Evolutionary conservation across 352 stramenopile species (phyloP), one percentile per base, ranked within the genome.

Genomic region (Globisporangium heterothallicum): DNA sequence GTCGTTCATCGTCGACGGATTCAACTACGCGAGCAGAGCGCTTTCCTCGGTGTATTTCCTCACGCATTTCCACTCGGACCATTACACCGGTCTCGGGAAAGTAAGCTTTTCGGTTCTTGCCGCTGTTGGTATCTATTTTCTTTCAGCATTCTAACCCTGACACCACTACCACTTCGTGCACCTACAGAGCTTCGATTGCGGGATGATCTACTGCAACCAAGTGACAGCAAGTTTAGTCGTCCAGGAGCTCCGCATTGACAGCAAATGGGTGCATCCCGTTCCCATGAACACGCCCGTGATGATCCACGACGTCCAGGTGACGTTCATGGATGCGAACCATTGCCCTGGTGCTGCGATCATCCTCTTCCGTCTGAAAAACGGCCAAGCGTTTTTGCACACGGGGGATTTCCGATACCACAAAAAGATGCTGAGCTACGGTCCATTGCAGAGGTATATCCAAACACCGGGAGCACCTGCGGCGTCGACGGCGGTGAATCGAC

Each of bases 21-120:
- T 96, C 51, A 64, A 74, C n/a, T 91, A 90, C 53, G 80, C 84
- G 3, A 85, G 63, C 40, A 83, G 82, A 36, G 38, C 74, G 32
- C 70, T 91, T 9, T 90, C 76, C 12, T 92, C 65, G 45, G 66
- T 90, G 42, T 98, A 98, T 53, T 98, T 99, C 55, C 76, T 99
- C 35, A 98, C 94, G 18, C 96, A 99, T 70, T 99, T 98, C 63
- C 96, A 99, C 70, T 94, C 82, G 10, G 96, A 99, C 69, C 96
- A 99, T 63, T 98, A 98, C 65, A 77, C 71, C 19, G 96, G 96
- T 1, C 86, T 99, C 22, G 73, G 67, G 3, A 89, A 86, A 53
- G 68, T 86, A 35, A 16, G 48, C 42, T 52, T 3, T 32, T 24
- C 47, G 18, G 40, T 18, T n/a, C 3, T n/a, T 12, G 29, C 14